Evolutionary conservation across 176 grass and related monocot species (phyloP).

Genomic region (Aegilops bicornis): DNA sequence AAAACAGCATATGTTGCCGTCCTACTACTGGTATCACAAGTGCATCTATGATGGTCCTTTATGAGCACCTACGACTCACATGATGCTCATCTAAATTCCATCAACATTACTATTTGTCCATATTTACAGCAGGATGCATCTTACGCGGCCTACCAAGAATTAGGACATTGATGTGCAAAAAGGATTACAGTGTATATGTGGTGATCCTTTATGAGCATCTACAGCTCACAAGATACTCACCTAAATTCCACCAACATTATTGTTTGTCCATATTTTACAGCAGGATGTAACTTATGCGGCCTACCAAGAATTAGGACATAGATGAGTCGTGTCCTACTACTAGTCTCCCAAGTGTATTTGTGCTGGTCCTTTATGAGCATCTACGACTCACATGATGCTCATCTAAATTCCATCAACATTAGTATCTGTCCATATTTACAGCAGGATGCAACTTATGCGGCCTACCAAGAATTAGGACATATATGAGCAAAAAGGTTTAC

Average conservation of each 20-base stretch:
- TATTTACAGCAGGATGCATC: slow-evolving; percentile 43
- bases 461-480: slow-evolving; percentile 49
- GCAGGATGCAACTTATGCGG: slow-evolving; percentile 15
- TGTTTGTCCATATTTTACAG: slow-evolving; percentile 52
- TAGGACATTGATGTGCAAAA: slow-evolving; percentile 21
- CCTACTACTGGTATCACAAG: neutral
- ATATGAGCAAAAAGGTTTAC: neutral
- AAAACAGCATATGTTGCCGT: neutral
- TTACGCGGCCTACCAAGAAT: slow-evolving; percentile 43
- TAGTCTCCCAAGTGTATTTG: neutral
- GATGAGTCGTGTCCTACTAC: neutral
- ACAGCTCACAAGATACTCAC: slow-evolving; percentile 14
- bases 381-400: slow-evolving; percentile 24
- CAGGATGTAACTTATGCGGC: slow-evolving; percentile 19
- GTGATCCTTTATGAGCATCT: slow-evolving; percentile 38
- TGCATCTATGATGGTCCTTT: slow-evolving; percentile 30
- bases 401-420: slow-evolving; percentile 38
- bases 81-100: slow-evolving; percentile 44
- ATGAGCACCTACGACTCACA: slow-evolving; percentile 24
- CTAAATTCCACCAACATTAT: slow-evolving; percentile 31
- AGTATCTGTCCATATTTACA: slow-evolving; percentile 49
- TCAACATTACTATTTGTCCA: slow-evolving; percentile 41
- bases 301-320: slow-evolving; percentile 47
- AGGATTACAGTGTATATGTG: neutral
- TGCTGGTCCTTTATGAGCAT: slow-evolving; percentile 39